Percentiles rank a stretch among this genome's conserved stretches.
Conservation (phyloP, 768 basidiomycete species). For the Erythrobasidium yunnanense region DNA sequence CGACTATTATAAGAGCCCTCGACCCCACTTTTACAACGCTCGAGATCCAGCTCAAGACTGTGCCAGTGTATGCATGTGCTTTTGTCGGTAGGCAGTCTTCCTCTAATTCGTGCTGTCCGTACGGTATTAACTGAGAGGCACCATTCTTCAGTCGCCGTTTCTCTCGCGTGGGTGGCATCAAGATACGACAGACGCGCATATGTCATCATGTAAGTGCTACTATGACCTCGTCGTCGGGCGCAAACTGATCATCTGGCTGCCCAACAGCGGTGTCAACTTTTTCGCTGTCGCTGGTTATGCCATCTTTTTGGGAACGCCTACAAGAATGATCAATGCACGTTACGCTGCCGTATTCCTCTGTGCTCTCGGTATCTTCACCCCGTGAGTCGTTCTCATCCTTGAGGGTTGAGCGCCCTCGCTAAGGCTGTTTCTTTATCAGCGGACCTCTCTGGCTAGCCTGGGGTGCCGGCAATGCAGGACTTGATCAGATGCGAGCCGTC, state of each 20-base stretch:
- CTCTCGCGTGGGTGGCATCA: background rate
- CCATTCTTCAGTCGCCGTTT: background rate
- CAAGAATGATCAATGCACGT: background rate
- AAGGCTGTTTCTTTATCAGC: background rate
- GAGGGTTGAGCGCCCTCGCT: no score
- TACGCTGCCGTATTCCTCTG: constrained; percentile 24
- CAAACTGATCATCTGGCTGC: background rate
- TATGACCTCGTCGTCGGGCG: background rate
- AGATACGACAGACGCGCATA: constrained; percentile 23
- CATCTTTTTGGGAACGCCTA: constrained; percentile 18
- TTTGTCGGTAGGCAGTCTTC: constrained; percentile 11
- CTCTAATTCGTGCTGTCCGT: no score
- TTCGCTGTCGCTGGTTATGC: constrained; percentile 23
- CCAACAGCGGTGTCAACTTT: background rate
- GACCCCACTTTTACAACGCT: constrained; percentile 2
- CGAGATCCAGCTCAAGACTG: constrained; percentile 21
- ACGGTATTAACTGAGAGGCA: no score
- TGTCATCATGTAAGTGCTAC: background rate
- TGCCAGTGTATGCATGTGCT: constrained; percentile 11
- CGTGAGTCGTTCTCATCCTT: background rate
- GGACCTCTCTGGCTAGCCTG: constrained; percentile 17
- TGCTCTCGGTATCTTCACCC: constrained; percentile 15
- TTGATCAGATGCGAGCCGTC: constrained; percentile 15
- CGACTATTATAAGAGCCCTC: constrained; percentile 7
- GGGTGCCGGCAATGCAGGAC: constrained; percentile 9